phyloP scores from a whole-genome alignment of 345 rosid species.

The Gossypium rotundifolium region DNA sequence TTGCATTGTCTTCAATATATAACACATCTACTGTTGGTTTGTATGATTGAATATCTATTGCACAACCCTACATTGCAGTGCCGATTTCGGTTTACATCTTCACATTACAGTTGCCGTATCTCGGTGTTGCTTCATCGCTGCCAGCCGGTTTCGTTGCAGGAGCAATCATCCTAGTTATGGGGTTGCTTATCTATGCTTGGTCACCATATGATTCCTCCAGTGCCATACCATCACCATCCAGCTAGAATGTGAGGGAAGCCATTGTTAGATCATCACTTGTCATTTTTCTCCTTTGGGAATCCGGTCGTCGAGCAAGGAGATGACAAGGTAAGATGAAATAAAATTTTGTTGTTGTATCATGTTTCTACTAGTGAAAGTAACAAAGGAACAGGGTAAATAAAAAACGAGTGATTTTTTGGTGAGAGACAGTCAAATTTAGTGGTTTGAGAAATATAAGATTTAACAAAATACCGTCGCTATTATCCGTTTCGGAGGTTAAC shows the following conservation, averaged over 20 bases:
- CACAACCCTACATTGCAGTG: conserved; percentile 34
- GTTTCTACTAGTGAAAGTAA: too few relatives aligned
- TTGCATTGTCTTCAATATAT: neutral
- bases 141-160: conserved; percentile 83
- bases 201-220: conserved; percentile 34
- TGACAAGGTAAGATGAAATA: too few relatives aligned
- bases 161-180: conserved; percentile 60
- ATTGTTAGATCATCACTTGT: neutral
- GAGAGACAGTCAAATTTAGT: too few relatives aligned
- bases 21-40: neutral
- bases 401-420: too few relatives aligned
- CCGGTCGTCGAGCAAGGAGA: too few relatives aligned
- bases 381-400: too few relatives aligned
- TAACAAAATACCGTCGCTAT: too few relatives aligned
- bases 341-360: too few relatives aligned
- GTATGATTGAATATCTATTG: neutral
- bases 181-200: conserved; percentile 76
- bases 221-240: conserved; percentile 20
- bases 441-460: too few relatives aligned
- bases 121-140: conserved; percentile 72
- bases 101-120: conserved; percentile 80
- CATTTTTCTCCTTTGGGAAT: too few relatives aligned
- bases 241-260: neutral
- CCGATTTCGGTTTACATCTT: conserved; percentile 71
- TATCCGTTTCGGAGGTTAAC: too few relatives aligned